Evolutionary conservation across 2,329 filamentous ascomycete genomes (phyloP).

Genomic region (Colletotrichum tamarilloi): DNA sequence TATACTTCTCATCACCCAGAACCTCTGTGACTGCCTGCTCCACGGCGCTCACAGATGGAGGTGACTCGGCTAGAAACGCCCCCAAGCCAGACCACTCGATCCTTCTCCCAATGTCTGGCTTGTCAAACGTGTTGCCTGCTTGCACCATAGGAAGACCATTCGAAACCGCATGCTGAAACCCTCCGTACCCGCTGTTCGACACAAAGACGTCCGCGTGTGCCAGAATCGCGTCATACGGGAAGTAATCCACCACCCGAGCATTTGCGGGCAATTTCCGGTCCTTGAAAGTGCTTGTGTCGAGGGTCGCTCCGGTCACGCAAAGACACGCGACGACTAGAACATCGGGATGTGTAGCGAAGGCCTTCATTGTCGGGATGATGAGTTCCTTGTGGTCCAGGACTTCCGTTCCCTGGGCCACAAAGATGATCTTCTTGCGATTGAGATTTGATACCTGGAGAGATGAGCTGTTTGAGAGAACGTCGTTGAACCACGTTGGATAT

Average conservation of each 20-base stretch:
- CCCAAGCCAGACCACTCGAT: constrained; percentile 37
- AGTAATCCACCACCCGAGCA: constrained; percentile 56
- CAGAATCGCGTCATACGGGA: constrained; percentile 60
- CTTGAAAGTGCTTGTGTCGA: constrained; percentile 28
- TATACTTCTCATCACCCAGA: constrained; percentile 33
- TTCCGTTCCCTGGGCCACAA: constrained; percentile 61
- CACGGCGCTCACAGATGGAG: constrained; percentile 37
- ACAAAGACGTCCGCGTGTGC: constrained; percentile 57
- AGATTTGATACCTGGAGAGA: neutral
- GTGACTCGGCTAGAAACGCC: constrained; percentile 43
- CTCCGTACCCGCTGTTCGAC: constrained; percentile 61
- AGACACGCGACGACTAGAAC: constrained; percentile 43
- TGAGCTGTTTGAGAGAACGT: constrained; percentile 44
- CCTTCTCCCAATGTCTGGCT: constrained; percentile 43
- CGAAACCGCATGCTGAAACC: constrained; percentile 55
- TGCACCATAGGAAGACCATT: constrained; percentile 60
- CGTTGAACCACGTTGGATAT: constrained; percentile 57
- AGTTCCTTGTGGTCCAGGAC: constrained; percentile 52
- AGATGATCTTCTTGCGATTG: constrained; percentile 51
- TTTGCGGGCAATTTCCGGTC: constrained; percentile 51
- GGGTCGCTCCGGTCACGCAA: neutral
- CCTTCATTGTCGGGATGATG: constrained; percentile 56
- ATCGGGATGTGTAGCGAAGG: constrained; percentile 51
- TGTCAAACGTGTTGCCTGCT: constrained; percentile 52
- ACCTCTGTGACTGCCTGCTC: constrained; percentile 37